Evolutionary conservation across 192 early-diverging fungal species (phyloP).

Genomic region (Rhizophagus sp.): DNA sequence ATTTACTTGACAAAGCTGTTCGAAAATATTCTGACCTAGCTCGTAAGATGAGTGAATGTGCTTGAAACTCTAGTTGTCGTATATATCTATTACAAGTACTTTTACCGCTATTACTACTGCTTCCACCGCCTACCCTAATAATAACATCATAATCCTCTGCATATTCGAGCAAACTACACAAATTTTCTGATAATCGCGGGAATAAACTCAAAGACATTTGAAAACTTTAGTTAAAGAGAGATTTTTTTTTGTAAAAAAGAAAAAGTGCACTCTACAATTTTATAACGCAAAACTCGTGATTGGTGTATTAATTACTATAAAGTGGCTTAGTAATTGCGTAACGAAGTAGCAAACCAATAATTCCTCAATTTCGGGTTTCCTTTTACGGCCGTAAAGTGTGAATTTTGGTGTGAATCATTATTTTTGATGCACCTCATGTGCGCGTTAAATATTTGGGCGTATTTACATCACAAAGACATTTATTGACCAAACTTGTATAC

Average conservation of each 20-base stretch:
- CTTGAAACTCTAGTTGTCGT: constrained; percentile 17
- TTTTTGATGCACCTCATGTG: background rate
- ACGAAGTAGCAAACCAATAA: background rate
- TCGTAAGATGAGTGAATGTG: constrained; percentile 9
- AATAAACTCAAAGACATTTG: constrained; percentile 12
- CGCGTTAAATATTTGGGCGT: background rate
- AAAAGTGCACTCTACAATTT: background rate
- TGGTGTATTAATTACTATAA: background rate
- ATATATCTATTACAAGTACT: background rate
- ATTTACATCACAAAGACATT: background rate
- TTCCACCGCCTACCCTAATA: background rate
- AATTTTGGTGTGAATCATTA: background rate
- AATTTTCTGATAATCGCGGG: background rate
- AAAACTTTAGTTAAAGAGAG: background rate
- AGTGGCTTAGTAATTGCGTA: background rate
- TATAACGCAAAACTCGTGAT: too few relatives aligned
- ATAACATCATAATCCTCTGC: constrained; percentile 22
- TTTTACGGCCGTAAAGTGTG: background rate
- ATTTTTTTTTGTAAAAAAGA: background rate
- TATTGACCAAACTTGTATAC: background rate
- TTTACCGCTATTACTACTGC: background rate
- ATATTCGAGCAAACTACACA: constrained; percentile 11
- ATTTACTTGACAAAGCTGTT: constrained; percentile 25
- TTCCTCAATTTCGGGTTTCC: background rate
- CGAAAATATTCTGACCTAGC: constrained; percentile 28